These are phyloP conservation scores for Cenchrus fungigraminus DNA, from an alignment of 176 grass and related monocot genomes.

Conservation along the genomic window DNA sequence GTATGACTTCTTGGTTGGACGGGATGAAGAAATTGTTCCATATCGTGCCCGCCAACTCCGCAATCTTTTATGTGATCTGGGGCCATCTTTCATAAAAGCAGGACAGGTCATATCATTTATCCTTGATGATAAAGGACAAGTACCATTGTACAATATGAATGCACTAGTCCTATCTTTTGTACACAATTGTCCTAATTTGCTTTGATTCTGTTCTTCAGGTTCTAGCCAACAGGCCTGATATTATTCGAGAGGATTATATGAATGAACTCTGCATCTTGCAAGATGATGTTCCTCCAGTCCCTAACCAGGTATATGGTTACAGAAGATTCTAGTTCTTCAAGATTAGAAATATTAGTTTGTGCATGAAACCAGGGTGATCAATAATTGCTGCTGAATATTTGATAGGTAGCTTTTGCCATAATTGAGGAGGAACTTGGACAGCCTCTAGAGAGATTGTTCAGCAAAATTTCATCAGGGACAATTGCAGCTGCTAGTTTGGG, in stretches of 20 bases:
- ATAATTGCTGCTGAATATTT: constrained; percentile 24
- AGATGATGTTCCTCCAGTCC: constrained; percentile 91
- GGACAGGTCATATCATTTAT: constrained; percentile 69
- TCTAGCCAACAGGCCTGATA: constrained; percentile 97
- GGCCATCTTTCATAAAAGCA: constrained; percentile 98
- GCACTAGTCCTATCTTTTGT: neutral
- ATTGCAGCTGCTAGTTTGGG: constrained; percentile 99
- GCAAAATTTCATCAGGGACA: constrained; percentile 87
- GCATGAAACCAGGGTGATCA: constrained; percentile 16
- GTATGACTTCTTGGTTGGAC: constrained; percentile 88
- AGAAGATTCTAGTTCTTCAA: neutral
- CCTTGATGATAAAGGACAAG: constrained; percentile 12
- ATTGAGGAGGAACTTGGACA: constrained; percentile 95
- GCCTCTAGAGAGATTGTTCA: constrained; percentile 80
- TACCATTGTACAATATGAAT: neutral
- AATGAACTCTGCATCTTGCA: constrained; percentile 98
- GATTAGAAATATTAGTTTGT: neutral
- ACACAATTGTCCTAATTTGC: neutral
- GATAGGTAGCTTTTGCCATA: constrained; percentile 89
- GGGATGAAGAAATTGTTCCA: constrained; percentile 93
- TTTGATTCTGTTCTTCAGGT: constrained; percentile 54
- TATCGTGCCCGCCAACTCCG: constrained; percentile 92
- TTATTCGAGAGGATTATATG: constrained; percentile 99
- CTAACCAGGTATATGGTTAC: constrained; percentile 76
- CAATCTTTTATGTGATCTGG: constrained; percentile 92